phyloP scores from a whole-genome alignment of 441 rosid species.

The Hypseocharis bilobata region DNA sequence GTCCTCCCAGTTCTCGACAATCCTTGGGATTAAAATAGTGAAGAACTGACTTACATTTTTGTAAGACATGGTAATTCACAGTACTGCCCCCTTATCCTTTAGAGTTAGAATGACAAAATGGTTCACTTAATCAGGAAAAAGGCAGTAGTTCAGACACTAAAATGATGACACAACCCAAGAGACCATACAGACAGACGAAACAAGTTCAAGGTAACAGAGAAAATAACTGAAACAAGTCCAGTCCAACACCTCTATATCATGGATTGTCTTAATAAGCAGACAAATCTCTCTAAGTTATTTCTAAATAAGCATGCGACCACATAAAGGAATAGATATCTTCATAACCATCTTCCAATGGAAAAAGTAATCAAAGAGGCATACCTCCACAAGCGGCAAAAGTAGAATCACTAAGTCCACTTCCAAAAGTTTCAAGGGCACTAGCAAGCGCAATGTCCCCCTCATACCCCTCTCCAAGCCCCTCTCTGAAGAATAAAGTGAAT shows the following conservation, averaged over 20 bases:
- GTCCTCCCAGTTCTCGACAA: not conserved
- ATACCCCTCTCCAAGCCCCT: slow-evolving; percentile 8
- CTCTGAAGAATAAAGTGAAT: slow-evolving; percentile 4
- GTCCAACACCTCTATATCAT: not conserved
- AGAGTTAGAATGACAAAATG: not conserved
- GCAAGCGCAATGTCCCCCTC: slow-evolving; percentile 16
- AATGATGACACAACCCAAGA: not conserved
- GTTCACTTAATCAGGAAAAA: no score
- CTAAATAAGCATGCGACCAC: not conserved
- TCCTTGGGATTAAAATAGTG: not conserved
- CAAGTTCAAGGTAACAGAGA: not conserved
- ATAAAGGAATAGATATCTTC: not conserved
- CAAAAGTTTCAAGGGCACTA: slow-evolving; percentile 13
- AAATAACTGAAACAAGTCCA: not conserved
- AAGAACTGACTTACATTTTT: not conserved
- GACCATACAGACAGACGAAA: not conserved
- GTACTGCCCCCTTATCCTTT: not conserved
- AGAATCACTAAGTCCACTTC: slow-evolving; percentile 10
- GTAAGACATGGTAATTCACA: not conserved
- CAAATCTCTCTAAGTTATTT: not conserved
- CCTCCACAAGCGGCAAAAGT: slow-evolving; percentile 6
- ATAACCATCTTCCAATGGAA: not conserved
- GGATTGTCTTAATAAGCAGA: not conserved
- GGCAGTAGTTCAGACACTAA: not conserved
- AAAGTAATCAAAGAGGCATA: not conserved